Evolutionary conservation across 352 stramenopile species (phyloP).

Genomic region (Globisporangium apiculatum): DNA sequence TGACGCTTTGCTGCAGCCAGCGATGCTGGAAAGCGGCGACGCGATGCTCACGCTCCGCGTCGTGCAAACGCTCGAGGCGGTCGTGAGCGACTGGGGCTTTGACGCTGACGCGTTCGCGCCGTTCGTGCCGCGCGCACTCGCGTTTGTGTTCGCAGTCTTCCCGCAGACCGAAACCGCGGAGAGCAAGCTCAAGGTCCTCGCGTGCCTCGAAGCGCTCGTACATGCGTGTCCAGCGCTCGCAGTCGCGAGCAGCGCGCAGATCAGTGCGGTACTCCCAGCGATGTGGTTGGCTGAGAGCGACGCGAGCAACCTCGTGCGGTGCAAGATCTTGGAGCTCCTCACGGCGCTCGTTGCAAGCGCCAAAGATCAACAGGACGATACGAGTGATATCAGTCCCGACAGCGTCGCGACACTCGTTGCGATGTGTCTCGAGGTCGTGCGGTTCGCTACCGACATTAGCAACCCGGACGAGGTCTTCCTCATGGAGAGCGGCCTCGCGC

Average conservation of each 20-base stretch:
- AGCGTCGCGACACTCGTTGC: slow-evolving; percentile 37
- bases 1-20: slow-evolving; percentile 51
- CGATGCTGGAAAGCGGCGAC: slow-evolving; percentile 32
- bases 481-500: slow-evolving; percentile 74
- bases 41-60: slow-evolving; percentile 62
- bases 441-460: slow-evolving; percentile 62
- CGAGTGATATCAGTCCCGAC: neutral
- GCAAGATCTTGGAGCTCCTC: slow-evolving; percentile 78
- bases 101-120: slow-evolving; percentile 59
- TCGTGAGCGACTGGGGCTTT: slow-evolving; percentile 82
- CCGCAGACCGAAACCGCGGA: slow-evolving; percentile 49
- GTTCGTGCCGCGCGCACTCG: slow-evolving; percentile 52
- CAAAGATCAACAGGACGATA: slow-evolving; percentile 21
- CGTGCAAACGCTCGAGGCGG: slow-evolving; percentile 71
- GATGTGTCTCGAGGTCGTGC: slow-evolving; percentile 69
- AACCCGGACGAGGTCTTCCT: slow-evolving; percentile 82
- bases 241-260: slow-evolving; percentile 44
- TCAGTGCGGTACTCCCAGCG: slow-evolving; percentile 55
- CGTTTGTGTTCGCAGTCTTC: slow-evolving; percentile 68
- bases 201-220: slow-evolving; percentile 64
- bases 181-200: slow-evolving; percentile 76
- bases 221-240: slow-evolving; percentile 51
- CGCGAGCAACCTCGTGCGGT: slow-evolving; percentile 70
- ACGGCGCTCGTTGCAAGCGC: slow-evolving; percentile 43
- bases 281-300: slow-evolving; percentile 72